phyloP scores from a whole-genome alignment of 208 protist species.

The Entamoeba invadens region DNA sequence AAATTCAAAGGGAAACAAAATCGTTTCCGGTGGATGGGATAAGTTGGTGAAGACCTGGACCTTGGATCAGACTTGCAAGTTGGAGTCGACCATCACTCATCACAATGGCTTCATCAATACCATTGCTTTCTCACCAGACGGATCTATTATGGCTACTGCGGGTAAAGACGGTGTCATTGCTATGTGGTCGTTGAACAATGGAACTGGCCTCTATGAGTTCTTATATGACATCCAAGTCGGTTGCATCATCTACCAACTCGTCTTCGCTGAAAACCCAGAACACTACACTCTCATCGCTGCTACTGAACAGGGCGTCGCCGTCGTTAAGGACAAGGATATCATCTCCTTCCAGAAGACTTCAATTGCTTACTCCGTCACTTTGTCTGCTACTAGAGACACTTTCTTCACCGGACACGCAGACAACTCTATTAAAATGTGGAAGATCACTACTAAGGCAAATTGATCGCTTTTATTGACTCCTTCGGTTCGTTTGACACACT shows the following conservation, averaged over 20 bases:
- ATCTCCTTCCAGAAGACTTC: background rate
- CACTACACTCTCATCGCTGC: background rate
- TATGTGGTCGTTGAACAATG: conserved; percentile 88
- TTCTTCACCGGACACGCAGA: background rate
- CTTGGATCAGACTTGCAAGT: background rate
- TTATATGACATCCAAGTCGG: background rate
- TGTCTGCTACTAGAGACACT: background rate
- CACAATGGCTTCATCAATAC: conserved; percentile 90
- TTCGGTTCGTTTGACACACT: too few species aligned
- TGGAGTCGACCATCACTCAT: conserved; percentile 58
- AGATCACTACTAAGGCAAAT: too few species aligned
- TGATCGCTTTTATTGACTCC: too few species aligned
- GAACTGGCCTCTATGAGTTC: conserved; percentile 32
- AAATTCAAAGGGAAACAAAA: background rate
- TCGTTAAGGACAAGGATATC: background rate
- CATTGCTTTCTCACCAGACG: conserved; percentile 92
- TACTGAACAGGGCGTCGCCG: background rate
- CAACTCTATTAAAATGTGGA: background rate
- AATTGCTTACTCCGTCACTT: background rate
- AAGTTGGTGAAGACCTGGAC: conserved; percentile 69
- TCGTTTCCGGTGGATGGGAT: conserved; percentile 68
- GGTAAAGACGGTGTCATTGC: conserved; percentile 85
- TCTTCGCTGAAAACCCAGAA: background rate
- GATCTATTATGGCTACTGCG: conserved; percentile 92
- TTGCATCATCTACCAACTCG: background rate